Base-by-base conservation (phyloP, 2,329 filamentous ascomycete genomes). In the Ophiostoma pallidulum region DNA sequence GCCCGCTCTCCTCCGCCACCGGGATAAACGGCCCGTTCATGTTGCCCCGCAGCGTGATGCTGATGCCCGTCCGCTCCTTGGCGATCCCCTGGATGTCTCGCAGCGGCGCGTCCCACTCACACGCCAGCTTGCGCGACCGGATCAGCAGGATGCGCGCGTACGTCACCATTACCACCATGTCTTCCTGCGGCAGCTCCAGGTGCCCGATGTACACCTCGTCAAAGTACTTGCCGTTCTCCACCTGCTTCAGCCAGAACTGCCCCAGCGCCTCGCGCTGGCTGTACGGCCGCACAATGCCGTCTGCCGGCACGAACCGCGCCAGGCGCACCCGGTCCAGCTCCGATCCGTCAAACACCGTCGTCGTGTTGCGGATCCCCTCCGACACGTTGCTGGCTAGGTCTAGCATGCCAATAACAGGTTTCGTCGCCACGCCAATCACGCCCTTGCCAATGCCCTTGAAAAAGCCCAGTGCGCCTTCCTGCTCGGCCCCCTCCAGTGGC, bases 401-500 rank as follows among this genome's bases (percentile, higher is more conserved):
- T 55, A 98, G 89, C 19, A 95, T 88, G 48, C 94, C 92, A 49
- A 98, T 94, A 7, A 91, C 89, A 2, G 94, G 91, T 65, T 98
- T 98, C 9, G 92, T 98, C 2, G 90, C 89, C n/a, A 97, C 72
- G 12, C 92, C 92, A 2, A 97, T 74, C 18, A 97, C 75, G 18
- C 92, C 92, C 68, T 97, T 98, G 48, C 92, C 92, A 32, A 98
- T 86, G 47, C 92, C 92, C 69, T 98, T 98, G 68, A 98, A 86
- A 68, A 98, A 98, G 0, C 92, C 92, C 4, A 89, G 73, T 0
- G 90, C 83, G 14, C 92, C 92, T 66, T 97, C 94, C 61, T 92
- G 90, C 66, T 98, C 92, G 0, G 92, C 92, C 8, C 92, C 92
- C 66, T 98, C 87, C 18, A 98, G 74, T 1, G 94, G 92, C 60